Evolutionary conservation across 2,329 filamentous ascomycete genomes (phyloP).

Genomic region (Fusarium sp.): DNA sequence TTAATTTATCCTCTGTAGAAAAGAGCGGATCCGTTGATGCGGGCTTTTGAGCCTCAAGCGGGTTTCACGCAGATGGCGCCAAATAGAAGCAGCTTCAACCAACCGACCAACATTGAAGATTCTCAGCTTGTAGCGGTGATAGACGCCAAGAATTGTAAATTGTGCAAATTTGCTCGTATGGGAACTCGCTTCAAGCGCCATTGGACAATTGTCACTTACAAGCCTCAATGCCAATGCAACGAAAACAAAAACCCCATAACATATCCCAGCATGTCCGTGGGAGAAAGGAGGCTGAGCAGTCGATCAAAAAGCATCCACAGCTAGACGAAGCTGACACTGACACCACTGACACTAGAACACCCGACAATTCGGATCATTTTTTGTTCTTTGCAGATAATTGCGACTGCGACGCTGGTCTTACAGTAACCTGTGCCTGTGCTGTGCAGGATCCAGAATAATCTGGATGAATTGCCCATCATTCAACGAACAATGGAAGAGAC

Average conservation of each 20-base stretch:
- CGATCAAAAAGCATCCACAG: slow-evolving; percentile 1
- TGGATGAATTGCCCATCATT: not conserved
- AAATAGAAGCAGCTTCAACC: not conserved
- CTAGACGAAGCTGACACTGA: not conserved
- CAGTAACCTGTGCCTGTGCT: not conserved
- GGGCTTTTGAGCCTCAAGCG: slow-evolving; percentile 13
- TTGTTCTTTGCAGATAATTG: slow-evolving; percentile 11
- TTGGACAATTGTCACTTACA: slow-evolving; percentile 38
- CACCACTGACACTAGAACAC: slow-evolving; percentile 13
- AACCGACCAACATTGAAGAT: not conserved
- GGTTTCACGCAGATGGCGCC: slow-evolving; percentile 25
- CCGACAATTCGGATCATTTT: slow-evolving; percentile 38
- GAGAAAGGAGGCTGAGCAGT: not conserved
- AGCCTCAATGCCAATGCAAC: slow-evolving; percentile 29
- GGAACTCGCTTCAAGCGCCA: slow-evolving; percentile 11
- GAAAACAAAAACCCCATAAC: not conserved
- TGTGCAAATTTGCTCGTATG: slow-evolving; percentile 17
- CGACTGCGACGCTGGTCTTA: slow-evolving; percentile 30
- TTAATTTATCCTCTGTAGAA: slow-evolving; percentile 7
- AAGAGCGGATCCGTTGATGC: slow-evolving; percentile 25
- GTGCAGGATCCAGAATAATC: slow-evolving; percentile 9
- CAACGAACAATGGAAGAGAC: not conserved
- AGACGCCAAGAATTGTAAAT: slow-evolving; percentile 18
- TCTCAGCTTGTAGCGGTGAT: not conserved
- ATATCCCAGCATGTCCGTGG: not conserved